Percentiles rank a stretch among this genome's conserved stretches.
phyloP scores from a whole-genome alignment of 352 stramenopile species.

The Aphanomyces invadans region DNA sequence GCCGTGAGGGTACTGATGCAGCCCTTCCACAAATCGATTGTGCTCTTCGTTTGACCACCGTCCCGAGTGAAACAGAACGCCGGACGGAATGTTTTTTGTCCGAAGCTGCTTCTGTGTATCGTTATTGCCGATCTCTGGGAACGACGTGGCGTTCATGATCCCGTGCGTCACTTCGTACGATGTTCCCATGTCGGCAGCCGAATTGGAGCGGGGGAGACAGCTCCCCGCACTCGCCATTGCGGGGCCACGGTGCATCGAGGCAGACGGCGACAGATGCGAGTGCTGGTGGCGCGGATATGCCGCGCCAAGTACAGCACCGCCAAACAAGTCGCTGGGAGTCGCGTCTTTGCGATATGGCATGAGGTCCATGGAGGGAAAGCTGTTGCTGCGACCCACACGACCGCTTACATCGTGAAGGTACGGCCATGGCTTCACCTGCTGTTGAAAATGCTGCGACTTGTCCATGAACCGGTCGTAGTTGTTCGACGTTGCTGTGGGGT shows the following conservation, averaged over 20 bases:
- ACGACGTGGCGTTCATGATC: slow-evolving; percentile 24
- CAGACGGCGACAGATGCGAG: neutral
- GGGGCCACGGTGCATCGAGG: neutral
- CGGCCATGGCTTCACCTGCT: neutral
- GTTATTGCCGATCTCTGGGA: slow-evolving; percentile 25
- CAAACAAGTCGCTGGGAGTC: neutral
- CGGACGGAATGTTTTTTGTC: slow-evolving; percentile 21
- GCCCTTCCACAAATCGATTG: slow-evolving; percentile 77
- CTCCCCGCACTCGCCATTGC: no score
- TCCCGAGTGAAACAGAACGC: slow-evolving; percentile 24
- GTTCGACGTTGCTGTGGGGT: neutral
- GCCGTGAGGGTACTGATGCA: slow-evolving; percentile 75
- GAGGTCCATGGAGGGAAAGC: neutral
- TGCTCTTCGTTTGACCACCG: slow-evolving; percentile 32
- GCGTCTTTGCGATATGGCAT: neutral
- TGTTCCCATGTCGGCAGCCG: neutral
- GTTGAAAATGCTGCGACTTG: neutral
- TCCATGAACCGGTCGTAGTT: neutral
- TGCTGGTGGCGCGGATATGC: neutral
- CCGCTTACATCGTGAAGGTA: neutral
- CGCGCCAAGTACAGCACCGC: neutral
- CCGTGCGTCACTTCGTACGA: slow-evolving; percentile 22
- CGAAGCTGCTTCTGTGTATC: slow-evolving; percentile 24
- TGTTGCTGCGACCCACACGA: slow-evolving; percentile 9
- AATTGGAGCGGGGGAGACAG: neutral